phyloP scores from a whole-genome alignment of 1,284 basidiomycete genomes.

The Malassezia dermatis region DNA sequence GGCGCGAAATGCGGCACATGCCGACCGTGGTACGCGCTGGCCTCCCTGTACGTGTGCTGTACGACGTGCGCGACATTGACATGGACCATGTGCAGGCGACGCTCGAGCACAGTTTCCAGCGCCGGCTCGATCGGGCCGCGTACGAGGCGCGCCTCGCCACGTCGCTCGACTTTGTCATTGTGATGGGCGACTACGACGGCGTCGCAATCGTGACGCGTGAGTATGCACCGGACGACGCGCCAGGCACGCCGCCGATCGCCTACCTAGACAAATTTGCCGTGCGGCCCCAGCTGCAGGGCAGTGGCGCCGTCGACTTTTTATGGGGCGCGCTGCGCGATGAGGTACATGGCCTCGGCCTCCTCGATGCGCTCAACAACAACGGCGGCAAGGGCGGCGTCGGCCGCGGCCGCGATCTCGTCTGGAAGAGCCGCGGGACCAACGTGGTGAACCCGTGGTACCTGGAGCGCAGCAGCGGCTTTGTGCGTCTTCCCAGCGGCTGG shows the following conservation, averaged over 20 bases:
- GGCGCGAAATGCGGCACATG: conserved; percentile 73
- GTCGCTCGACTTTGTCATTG: conserved; percentile 79
- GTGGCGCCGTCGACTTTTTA: conserved; percentile 96
- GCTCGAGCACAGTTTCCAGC: conserved; percentile 75
- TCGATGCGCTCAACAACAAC: conserved; percentile 81
- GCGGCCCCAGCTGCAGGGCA: conserved; percentile 83
- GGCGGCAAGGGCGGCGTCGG: conserved; percentile 79
- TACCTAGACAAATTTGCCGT: conserved; percentile 99
- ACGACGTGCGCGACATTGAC: conserved; percentile 60
- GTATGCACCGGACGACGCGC: conserved; percentile 40
- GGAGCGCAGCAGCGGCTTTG: conserved; percentile 82
- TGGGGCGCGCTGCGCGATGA: conserved; percentile 99
- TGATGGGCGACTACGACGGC: conserved; percentile 91
- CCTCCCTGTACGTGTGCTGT: conserved; percentile 71
- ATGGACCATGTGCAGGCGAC: conserved; percentile 64
- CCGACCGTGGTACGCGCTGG: conserved; percentile 87
- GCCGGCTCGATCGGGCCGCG: conserved; percentile 60
- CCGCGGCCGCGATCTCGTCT: conserved; percentile 83
- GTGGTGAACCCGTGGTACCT: conserved; percentile 99
- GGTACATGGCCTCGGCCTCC: conserved; percentile 86
- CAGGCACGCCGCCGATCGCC: conserved; percentile 54
- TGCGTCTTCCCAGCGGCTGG: conserved; percentile 60
- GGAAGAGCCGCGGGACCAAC: conserved; percentile 83
- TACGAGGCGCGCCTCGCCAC: conserved; percentile 71
- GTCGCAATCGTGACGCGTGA: conserved; percentile 91